A percentile compares a stretch with the other conserved stretches of the same genome.
Conservation (phyloP, 1,139 yeast species). For the Suhomyces bokatorum region DNA sequence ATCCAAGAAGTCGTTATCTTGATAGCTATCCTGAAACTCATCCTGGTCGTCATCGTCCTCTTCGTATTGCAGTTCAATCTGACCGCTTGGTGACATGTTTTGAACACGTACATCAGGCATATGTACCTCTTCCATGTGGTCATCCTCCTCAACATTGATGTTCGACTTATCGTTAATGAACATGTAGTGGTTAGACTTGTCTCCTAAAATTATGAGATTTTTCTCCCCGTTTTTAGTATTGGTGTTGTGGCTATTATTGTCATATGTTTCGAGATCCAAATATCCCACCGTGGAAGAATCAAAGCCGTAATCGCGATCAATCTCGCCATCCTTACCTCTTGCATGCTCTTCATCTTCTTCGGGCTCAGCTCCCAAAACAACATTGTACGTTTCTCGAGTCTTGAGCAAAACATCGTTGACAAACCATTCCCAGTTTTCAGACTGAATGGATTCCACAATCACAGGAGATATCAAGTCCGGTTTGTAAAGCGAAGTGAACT, state of each 20-base stretch:
- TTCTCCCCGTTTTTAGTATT: conserved; percentile 13
- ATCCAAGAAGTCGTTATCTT: conserved; percentile 33
- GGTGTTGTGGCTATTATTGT: conserved; percentile 13
- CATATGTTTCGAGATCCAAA: conserved; percentile 36
- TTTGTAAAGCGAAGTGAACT: conserved; percentile 49
- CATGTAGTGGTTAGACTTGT: conserved; percentile 35
- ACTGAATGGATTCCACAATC: conserved; percentile 39
- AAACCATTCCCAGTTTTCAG: conserved; percentile 49
- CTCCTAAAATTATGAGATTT: conserved; percentile 36
- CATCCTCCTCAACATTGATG: not conserved
- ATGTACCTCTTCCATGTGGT: conserved; percentile 19
- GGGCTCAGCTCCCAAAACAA: conserved; percentile 43
- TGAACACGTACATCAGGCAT: conserved; percentile 24
- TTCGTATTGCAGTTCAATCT: conserved; percentile 5
- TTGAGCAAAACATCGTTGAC: conserved; percentile 43
- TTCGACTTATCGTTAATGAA: conserved; percentile 27
- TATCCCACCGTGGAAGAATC: conserved; percentile 39
- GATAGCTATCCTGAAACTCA: conserved; percentile 20
- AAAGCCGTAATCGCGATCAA: conserved; percentile 26
- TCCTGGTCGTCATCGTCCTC: conserved; percentile 27
- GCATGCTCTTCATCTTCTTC: conserved; percentile 24
- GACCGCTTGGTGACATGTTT: conserved; percentile 27
- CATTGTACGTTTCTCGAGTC: conserved; percentile 49
- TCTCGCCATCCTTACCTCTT: conserved; percentile 14
- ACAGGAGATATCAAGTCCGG: conserved; percentile 49